Evolutionary conservation across 1,284 basidiomycete species (phyloP), one percentile per base, ranked within the genome.

Genomic region (Rugosomyces carneus): DNA sequence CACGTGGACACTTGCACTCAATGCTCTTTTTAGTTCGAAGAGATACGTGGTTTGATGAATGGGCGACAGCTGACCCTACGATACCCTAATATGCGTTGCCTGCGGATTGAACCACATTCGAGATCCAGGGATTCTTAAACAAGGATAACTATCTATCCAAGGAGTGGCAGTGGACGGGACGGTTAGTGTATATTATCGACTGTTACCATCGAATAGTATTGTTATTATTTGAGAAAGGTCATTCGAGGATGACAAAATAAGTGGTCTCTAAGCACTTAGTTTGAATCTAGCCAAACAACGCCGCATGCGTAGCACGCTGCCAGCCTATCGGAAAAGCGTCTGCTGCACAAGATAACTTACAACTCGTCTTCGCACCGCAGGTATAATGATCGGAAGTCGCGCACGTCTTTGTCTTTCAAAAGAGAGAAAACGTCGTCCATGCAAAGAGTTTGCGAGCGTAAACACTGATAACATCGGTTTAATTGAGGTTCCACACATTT

Each of bases 1-100:
- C 27, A 24, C 20, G 26, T 10, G 41, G 38, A 38, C 5, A 27
- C n/a, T 32, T 26, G 7, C 19, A 16, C 9, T 15, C 52, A 36
- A 44, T 27, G 50, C 42, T 45, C 41, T 55, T 32, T 37, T n/a
- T 40, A 85, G 82, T 84, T 84, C 50, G 78, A 83, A 53, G 80
- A 84, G 56, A 73, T 86, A 48, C 73, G 70, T 36, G 80, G 81
- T 9, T 71, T 75, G 16, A 78, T 80, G 70, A 76, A 78, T 49
- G 73, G 73, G 50, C 72, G 70, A 51, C 70, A 67, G 50, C 69
- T 86, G 32, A 72, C 73, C 48, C 60, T 86, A 54, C 75, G 75
- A 57, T 84, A 84, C 54, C 83, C 83, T 34, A 84, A 81, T 56
- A 72, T 78, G 68, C 75, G 75, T 43, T 75, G 70, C 36, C 66